A percentile compares a stretch with the other conserved stretches of the same genome.
Evolutionary conservation across 2,329 filamentous ascomycete genomes (phyloP).

Genomic region (Colletotrichum tamarilloi): DNA sequence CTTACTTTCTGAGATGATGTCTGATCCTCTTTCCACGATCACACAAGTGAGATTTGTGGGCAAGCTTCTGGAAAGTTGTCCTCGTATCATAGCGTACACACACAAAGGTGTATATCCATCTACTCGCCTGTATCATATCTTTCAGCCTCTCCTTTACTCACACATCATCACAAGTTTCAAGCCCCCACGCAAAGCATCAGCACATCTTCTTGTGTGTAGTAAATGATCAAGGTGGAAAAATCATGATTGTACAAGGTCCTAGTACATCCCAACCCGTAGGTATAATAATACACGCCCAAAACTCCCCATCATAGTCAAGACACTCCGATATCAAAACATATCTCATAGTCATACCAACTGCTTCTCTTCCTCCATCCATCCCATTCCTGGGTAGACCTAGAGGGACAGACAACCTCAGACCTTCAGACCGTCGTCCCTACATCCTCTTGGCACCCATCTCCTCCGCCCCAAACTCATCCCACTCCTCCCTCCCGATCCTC

Average conservation of each 20-base stretch:
- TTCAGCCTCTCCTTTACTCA: too few relatives aligned
- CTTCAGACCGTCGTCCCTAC: neutral
- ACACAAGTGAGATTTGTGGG: too few relatives aligned
- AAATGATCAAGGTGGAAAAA: neutral
- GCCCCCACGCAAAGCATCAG: neutral
- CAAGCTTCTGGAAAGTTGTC: too few relatives aligned
- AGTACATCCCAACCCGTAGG: slow-evolving; percentile 1
- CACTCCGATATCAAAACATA: slow-evolving; percentile 8
- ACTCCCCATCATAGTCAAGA: neutral
- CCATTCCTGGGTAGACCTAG: neutral
- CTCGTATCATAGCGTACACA: too few relatives aligned
- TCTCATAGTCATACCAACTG: neutral
- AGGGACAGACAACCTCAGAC: too few relatives aligned
- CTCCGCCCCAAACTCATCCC: slow-evolving; percentile 70
- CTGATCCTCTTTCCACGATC: too few relatives aligned
- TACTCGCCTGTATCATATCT: too few relatives aligned
- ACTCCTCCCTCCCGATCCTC: slow-evolving; percentile 68
- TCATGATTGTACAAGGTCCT: slow-evolving; percentile 1
- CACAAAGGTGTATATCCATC: too few relatives aligned
- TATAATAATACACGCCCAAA: slow-evolving; percentile 3
- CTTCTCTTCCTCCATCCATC: neutral
- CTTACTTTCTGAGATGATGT: too few relatives aligned
- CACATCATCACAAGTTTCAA: neutral
- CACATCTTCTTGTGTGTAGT: neutral
- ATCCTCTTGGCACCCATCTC: slow-evolving; percentile 62